Conservation (phyloP, 148 eudicot genomes). For the Simmondsia chinensis region DNA sequence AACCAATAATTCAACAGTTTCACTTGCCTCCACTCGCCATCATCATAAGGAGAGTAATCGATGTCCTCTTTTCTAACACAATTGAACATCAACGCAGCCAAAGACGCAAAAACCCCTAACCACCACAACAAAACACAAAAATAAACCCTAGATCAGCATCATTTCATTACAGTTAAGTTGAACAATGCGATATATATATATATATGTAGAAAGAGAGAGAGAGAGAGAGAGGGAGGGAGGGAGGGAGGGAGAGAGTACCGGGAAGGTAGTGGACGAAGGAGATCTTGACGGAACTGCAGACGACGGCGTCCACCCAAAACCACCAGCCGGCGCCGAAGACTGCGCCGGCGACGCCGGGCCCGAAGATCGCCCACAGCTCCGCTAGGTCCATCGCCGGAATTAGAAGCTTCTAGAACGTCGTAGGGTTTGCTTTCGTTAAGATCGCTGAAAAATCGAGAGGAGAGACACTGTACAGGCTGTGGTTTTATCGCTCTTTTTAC, state of each 20-base stretch:
- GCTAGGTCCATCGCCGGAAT: constrained; percentile 50
- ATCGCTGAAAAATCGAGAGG: no score
- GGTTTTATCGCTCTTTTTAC: no score
- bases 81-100: constrained; percentile 96
- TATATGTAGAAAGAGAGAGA: not conserved
- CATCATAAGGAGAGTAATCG: constrained; percentile 92
- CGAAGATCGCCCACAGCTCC: constrained; percentile 81
- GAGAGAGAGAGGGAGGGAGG: constrained; percentile 4
- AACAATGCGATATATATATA: not conserved
- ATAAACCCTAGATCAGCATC: not conserved
- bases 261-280: constrained; percentile 91
- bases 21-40: constrained; percentile 99
- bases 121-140: not conserved
- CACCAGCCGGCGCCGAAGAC: constrained; percentile 98
- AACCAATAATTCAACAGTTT: not conserved
- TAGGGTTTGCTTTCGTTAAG: no score
- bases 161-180: not conserved
- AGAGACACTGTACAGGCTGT: no score
- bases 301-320: constrained; percentile 99
- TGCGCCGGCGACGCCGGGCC: constrained; percentile 84
- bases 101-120: constrained; percentile 81
- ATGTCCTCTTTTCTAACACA: constrained; percentile 90
- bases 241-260: constrained; percentile 23
- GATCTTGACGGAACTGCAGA: constrained; percentile 66
- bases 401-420: no score